phyloP scores from a whole-genome alignment of 2,329 filamentous ascomycete genomes.

The Didymella pomorum region DNA sequence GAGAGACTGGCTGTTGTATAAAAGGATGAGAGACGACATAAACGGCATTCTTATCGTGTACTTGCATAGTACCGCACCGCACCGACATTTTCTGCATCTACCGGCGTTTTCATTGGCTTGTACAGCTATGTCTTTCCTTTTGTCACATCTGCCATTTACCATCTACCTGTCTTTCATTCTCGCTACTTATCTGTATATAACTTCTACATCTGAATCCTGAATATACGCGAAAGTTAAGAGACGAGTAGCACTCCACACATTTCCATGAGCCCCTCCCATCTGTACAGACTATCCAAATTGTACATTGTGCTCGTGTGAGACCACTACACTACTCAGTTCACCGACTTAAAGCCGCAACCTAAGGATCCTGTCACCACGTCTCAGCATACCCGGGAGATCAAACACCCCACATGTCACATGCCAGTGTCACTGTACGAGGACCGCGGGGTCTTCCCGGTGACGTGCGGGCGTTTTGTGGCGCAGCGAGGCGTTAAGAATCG shows the following conservation, averaged over 20 bases:
- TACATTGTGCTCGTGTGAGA: no score
- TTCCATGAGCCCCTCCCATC: no score
- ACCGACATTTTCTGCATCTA: conserved; percentile 8
- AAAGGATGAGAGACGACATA: conserved; percentile 10
- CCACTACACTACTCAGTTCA: no score
- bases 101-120: conserved; percentile 1
- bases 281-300: no score
- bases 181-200: conserved; percentile 10
- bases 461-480: neutral
- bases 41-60: conserved; percentile 11
- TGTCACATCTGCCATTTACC: neutral
- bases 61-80: no score
- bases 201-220: neutral
- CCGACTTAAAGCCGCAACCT: neutral
- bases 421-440: neutral
- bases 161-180: neutral
- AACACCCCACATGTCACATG: conserved; percentile 9
- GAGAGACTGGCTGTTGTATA: conserved; percentile 3
- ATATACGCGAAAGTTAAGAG: conserved; percentile 1
- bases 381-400: neutral
- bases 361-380: no score
- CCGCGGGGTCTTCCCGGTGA: neutral
- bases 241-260: neutral
- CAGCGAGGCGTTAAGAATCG: neutral
- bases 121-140: conserved; percentile 1